Evolutionary conservation across 345 rosid species (phyloP).

Genomic region (Viola odorata): DNA sequence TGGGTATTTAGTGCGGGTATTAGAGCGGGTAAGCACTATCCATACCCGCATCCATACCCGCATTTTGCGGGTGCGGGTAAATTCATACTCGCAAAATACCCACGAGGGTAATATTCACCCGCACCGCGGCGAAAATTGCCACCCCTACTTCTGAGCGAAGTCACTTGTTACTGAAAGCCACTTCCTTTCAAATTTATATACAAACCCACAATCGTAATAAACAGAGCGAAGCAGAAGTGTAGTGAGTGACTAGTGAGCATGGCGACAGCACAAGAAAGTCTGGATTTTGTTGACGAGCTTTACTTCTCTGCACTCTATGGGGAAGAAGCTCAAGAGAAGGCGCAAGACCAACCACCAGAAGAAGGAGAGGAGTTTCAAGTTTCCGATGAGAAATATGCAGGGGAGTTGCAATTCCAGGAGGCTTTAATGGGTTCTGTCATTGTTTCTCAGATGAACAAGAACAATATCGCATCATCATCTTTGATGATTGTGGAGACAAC

Average conservation of each 20-base stretch:
- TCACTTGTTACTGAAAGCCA: background rate
- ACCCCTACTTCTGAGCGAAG: no score
- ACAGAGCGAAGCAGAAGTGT: background rate
- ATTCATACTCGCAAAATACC: no score
- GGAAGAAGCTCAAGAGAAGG: constrained; percentile 9
- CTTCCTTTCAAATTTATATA: background rate
- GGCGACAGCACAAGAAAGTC: constrained; percentile 5
- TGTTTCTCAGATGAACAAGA: background rate
- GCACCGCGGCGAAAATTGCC: no score
- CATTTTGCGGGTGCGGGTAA: no score
- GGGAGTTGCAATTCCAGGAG: constrained; percentile 43
- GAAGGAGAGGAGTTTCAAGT: constrained; percentile 17
- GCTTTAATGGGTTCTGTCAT: constrained; percentile 26
- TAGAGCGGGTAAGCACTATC: no score
- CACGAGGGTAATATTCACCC: no score
- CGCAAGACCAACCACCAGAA: background rate
- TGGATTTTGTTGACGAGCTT: constrained; percentile 28
- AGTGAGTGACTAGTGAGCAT: background rate
- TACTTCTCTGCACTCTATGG: constrained; percentile 34
- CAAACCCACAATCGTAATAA: background rate
- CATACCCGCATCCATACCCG: no score
- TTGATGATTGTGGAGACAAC: background rate
- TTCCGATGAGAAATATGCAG: constrained; percentile 43
- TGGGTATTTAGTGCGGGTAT: no score
- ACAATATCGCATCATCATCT: background rate